A percentile compares a stretch with the other conserved stretches of the same genome.
Evolutionary conservation across 352 stramenopile species (phyloP).

Genomic region (Phytophthora quininea): DNA sequence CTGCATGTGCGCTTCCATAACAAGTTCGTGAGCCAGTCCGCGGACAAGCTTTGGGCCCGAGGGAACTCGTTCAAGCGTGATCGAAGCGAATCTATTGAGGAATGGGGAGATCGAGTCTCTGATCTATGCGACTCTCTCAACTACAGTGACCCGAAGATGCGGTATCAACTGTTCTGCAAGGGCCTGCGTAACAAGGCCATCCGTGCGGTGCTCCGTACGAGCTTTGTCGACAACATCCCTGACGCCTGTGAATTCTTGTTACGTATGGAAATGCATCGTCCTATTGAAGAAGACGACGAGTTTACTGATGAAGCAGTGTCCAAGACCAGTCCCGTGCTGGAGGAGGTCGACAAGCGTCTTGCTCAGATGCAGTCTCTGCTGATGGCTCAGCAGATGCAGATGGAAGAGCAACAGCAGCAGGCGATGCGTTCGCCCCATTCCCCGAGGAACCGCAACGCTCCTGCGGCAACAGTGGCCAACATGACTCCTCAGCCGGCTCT

Average conservation of each 20-base stretch:
- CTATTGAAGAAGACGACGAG: neutral
- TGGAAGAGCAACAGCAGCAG: no score
- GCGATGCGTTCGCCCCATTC: no score
- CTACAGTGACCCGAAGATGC: neutral
- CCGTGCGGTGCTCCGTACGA: neutral
- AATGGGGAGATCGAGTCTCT: neutral
- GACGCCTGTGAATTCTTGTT: neutral
- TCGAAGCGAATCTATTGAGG: neutral
- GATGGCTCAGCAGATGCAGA: no score
- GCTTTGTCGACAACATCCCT: neutral
- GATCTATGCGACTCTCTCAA: neutral
- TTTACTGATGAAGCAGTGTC: neutral
- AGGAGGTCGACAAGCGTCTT: neutral
- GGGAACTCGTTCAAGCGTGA: neutral
- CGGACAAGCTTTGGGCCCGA: no score
- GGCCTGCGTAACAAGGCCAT: neutral
- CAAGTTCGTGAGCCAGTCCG: no score
- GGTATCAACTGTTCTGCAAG: neutral
- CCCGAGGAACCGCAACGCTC: no score
- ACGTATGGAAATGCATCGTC: neutral
- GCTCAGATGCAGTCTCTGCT: no score
- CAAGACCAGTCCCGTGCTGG: neutral
- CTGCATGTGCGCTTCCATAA: no score
- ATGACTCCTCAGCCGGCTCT: no score
- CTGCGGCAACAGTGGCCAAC: no score